Percentiles rank a stretch among this genome's conserved stretches.
These are phyloP conservation scores for Pleurotus eryngii DNA, from an alignment of 768 basidiomycete genomes.

Conservation along the genomic window DNA sequence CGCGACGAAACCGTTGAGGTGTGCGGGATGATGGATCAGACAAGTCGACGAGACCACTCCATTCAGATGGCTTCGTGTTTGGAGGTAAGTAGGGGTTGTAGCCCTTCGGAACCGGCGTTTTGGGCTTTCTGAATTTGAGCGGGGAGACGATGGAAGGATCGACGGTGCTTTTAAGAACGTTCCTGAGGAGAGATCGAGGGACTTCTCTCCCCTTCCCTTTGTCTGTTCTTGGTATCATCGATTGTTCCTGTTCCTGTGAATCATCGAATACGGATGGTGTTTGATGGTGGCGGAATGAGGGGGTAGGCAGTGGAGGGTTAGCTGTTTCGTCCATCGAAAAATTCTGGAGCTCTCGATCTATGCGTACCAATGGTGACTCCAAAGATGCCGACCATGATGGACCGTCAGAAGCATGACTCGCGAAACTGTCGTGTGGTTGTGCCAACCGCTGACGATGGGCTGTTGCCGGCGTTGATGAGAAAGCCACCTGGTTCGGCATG, in stretches of 20 bases:
- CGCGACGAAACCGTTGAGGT: constrained; percentile 34
- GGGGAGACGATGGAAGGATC: constrained; percentile 39
- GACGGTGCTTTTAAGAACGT: constrained; percentile 50
- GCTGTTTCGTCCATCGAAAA: constrained; percentile 43
- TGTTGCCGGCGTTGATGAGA: constrained; percentile 78
- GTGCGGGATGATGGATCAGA: constrained; percentile 50
- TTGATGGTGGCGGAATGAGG: constrained; percentile 13
- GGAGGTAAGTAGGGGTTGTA: constrained; percentile 62
- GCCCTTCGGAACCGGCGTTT: constrained; percentile 51
- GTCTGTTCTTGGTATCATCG: constrained; percentile 22
- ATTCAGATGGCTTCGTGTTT: constrained; percentile 46
- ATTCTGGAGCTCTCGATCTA: constrained; percentile 59
- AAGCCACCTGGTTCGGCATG: constrained; percentile 64
- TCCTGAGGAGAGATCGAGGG: constrained; percentile 39
- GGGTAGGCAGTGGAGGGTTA: constrained; percentile 15
- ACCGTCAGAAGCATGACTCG: constrained; percentile 38
- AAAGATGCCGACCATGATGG: constrained; percentile 73
- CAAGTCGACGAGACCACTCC: constrained; percentile 77
- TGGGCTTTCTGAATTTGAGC: constrained; percentile 49
- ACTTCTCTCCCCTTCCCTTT: constrained; percentile 48
- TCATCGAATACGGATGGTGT: constrained; percentile 16
- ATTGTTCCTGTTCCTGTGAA: constrained; percentile 8
- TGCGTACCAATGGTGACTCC: constrained; percentile 69
- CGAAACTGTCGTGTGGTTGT: constrained; percentile 34
- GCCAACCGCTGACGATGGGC: constrained; percentile 24